Base-by-base conservation (phyloP, 2,329 filamentous ascomycete genomes). In the Clonostachys solani region DNA sequence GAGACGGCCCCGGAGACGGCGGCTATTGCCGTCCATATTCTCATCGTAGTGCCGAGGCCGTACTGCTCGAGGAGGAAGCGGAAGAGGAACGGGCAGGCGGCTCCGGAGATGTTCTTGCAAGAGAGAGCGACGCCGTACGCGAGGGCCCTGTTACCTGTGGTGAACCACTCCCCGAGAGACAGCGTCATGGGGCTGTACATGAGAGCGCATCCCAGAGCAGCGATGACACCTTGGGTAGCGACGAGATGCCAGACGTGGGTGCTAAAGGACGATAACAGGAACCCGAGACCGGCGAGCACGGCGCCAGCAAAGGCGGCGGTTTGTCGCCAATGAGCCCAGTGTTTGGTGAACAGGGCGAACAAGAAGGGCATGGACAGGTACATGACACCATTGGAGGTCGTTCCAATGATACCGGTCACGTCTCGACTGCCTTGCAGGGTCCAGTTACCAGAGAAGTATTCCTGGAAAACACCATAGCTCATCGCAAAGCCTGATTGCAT, bases 391-490 rank as follows among this genome's bases (percentile, higher is more conserved):
- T 52, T 52, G 12, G 47, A 42, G 12, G 51, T 54, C n/a, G 51
- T 54, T 5, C 49, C 52, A 37, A 54, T 49, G n/a, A 50, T 36
- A 13, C 52, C 52, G 12, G 52, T 50, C 7, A 44, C 36, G 15
- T 47, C 35, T n/a, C 44, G 45, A 33, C 36, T 48, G 33, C 51
- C 51, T 17, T 45, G 6, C 7, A 53, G 13, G 5, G 44, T 37
- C 49, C 47, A 51, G 40, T 51, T 47, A 13, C 37, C 44, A 1
- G 44, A 47, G 40, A 48, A 52, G 44, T 52, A 52, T 33, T 54
- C 50, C 18, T 54, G 52, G 46, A 54, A 52, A 10, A 54, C 46
- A n/a, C 50, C 52, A 16, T 51, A 54, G 44, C 45, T 50, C 49
- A 52, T 52, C 13, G 52, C 48, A 40, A 52, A 54, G 3, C 50